Conservation (phyloP, 176 grass and related monocot species). For the Leersia perrieri region DNA sequence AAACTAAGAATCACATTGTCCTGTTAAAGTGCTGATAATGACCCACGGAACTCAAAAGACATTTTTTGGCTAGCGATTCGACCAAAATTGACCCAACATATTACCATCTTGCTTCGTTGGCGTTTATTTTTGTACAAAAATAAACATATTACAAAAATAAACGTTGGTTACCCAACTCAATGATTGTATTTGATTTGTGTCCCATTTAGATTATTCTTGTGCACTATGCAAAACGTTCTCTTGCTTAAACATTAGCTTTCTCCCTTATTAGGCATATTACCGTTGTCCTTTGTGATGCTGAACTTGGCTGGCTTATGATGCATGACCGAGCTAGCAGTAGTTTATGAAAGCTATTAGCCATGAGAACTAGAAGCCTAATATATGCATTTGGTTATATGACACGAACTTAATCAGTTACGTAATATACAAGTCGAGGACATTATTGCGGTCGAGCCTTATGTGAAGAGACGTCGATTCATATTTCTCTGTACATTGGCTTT, state of each 20-base stretch:
- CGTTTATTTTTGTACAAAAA: neutral
- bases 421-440: neutral
- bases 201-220: conserved; percentile 6
- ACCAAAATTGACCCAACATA: neutral
- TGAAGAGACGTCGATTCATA: neutral
- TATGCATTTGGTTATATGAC: neutral
- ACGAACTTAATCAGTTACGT: neutral
- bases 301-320: neutral
- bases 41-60: conserved; percentile 20
- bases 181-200: conserved; percentile 24
- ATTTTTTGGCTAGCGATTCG: neutral
- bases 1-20: neutral
- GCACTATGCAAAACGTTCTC: neutral
- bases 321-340: neutral
- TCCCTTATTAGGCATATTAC: neutral
- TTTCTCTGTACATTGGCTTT: neutral
- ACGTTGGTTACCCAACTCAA: no score
- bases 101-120: neutral
- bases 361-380: neutral
- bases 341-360: neutral
- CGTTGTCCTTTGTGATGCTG: neutral
- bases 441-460: neutral
- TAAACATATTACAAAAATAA: no score
- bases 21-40: conserved; percentile 31
- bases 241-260: neutral